phyloP scores from a whole-genome alignment of 768 basidiomycete genomes.

The Tricholomella constricta region DNA sequence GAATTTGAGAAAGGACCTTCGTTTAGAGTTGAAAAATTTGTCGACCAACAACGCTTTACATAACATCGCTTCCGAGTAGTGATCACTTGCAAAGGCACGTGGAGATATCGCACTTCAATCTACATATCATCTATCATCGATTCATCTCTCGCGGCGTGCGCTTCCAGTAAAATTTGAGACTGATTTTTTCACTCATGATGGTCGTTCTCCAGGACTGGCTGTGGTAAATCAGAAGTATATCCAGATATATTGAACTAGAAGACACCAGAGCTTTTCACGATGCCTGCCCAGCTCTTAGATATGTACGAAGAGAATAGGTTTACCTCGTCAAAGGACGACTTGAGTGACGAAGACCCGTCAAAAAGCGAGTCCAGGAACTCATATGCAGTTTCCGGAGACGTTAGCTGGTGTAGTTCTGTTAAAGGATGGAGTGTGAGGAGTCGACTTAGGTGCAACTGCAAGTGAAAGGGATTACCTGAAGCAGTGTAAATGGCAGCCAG shows the following conservation, averaged over 20 bases:
- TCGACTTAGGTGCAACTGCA: not conserved
- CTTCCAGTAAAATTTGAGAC: too few species aligned
- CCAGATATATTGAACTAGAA: constrained; percentile 26
- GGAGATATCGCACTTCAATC: too few species aligned
- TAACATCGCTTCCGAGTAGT: too few species aligned
- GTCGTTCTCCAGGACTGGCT: too few species aligned
- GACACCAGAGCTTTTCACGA: constrained; percentile 67
- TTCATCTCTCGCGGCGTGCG: too few species aligned
- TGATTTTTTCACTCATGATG: too few species aligned
- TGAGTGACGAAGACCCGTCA: constrained; percentile 44
- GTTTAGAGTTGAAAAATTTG: not conserved
- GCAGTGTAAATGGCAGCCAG: constrained; percentile 70
- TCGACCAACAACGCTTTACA: too few species aligned
- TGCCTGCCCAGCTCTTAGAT: constrained; percentile 69
- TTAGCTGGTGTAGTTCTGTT: constrained; percentile 78
- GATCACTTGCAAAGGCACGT: too few species aligned
- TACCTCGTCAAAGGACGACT: constrained; percentile 52
- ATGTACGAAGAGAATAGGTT: constrained; percentile 61
- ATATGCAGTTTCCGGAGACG: constrained; percentile 67
- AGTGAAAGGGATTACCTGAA: constrained; percentile 47
- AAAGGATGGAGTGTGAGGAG: not conserved
- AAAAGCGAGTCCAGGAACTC: constrained; percentile 70
- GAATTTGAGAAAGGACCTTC: not conserved
- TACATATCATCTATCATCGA: too few species aligned
- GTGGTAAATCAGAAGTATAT: too few species aligned